Evolutionary conservation across 768 basidiomycete genomes (phyloP).

Genomic region (Pulveroboletus sp.): DNA sequence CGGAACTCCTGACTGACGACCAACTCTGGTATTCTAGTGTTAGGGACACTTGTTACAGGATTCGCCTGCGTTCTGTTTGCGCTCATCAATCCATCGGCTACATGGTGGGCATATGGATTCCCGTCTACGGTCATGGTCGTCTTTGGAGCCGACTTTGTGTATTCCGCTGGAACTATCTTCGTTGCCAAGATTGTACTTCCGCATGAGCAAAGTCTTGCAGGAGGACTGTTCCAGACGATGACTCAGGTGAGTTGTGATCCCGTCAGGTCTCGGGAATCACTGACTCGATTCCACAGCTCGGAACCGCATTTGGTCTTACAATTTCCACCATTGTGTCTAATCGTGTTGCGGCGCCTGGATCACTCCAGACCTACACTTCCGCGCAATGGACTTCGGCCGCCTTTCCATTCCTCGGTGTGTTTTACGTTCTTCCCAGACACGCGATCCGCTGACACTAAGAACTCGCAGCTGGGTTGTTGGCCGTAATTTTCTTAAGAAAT

Average conservation of each 20-base stretch:
- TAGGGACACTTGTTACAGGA: slow-evolving; percentile 57
- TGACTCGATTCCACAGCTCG: slow-evolving; percentile 41
- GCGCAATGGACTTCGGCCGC: slow-evolving; percentile 65
- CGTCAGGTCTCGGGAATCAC: neutral
- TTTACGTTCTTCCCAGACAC: neutral
- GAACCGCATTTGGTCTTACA: slow-evolving; percentile 66
- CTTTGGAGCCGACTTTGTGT: slow-evolving; percentile 77
- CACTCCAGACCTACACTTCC: too few species aligned
- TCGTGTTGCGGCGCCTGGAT: slow-evolving; percentile 43
- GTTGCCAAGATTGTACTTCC: slow-evolving; percentile 63
- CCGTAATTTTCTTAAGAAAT: slow-evolving; percentile 35
- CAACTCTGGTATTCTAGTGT: slow-evolving; percentile 27
- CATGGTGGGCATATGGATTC: slow-evolving; percentile 78
- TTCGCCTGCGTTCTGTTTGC: slow-evolving; percentile 64
- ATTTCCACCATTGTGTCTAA: slow-evolving; percentile 71
- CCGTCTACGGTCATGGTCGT: slow-evolving; percentile 62
- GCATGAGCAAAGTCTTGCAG: slow-evolving; percentile 72
- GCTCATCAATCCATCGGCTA: slow-evolving; percentile 48
- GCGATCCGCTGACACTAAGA: neutral
- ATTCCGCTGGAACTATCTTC: slow-evolving; percentile 67
- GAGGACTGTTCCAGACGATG: slow-evolving; percentile 77
- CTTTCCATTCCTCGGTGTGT: slow-evolving; percentile 55
- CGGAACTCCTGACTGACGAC: neutral
- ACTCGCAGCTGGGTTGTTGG: slow-evolving; percentile 29
- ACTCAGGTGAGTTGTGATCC: slow-evolving; percentile 47